Percentiles rank a stretch among this genome's conserved stretches.
These are phyloP conservation scores for Auricularia sp. DNA, from an alignment of 768 basidiomycete genomes.

Conservation along the genomic window DNA sequence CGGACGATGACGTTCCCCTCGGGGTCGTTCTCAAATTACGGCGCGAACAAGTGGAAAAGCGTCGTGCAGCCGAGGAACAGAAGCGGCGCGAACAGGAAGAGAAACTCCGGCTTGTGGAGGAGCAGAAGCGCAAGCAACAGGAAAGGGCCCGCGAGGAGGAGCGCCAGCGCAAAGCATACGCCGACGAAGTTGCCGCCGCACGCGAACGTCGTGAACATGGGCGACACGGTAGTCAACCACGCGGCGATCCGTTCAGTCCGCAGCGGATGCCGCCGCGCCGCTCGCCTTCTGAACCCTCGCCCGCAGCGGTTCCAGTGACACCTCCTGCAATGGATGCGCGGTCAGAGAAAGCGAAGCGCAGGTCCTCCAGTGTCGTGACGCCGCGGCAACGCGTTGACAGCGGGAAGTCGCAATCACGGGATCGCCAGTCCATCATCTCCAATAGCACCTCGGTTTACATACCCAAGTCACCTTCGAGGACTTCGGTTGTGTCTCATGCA, in stretches of 20 bases:
- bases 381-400: not conserved
- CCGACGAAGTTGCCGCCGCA: slow-evolving; percentile 52
- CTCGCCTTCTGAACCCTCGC: not conserved
- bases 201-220: slow-evolving; percentile 50
- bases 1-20: slow-evolving; percentile 60
- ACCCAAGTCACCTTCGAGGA: not conserved
- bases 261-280: not conserved
- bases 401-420: not conserved
- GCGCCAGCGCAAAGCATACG: slow-evolving; percentile 40
- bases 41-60: slow-evolving; percentile 47
- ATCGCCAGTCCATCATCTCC: too few species aligned
- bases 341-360: not conserved
- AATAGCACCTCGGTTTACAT: too few species aligned
- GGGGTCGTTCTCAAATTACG: slow-evolving; percentile 41
- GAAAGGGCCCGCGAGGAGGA: slow-evolving; percentile 40
- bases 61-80: slow-evolving; percentile 60
- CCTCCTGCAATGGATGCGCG: not conserved
- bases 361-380: not conserved
- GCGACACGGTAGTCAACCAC: slow-evolving; percentile 17
- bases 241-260: not conserved
- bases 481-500: not conserved
- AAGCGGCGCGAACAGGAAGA: slow-evolving; percentile 50
- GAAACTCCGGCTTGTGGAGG: slow-evolving; percentile 40
- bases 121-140: slow-evolving; percentile 25
- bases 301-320: not conserved